Percentiles rank a stretch among this genome's conserved stretches.
Conservation (phyloP, 2,329 filamentous ascomycete species). For the Botrytis cinerea region DNA sequence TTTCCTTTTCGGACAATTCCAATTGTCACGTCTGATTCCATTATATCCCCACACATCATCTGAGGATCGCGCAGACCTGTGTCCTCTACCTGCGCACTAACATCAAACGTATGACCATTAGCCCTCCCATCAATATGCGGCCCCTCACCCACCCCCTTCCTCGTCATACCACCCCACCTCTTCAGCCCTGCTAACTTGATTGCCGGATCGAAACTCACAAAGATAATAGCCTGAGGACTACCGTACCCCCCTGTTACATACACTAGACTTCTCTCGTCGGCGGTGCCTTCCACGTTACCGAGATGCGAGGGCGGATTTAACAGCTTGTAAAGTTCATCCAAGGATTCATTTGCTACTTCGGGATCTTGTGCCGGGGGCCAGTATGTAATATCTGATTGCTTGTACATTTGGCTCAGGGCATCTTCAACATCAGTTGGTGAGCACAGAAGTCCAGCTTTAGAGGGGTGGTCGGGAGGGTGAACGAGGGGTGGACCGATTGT, state of each 20-base stretch:
- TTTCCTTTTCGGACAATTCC: constrained; percentile 36
- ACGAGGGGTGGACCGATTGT: constrained; percentile 41
- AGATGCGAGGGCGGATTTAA: constrained; percentile 45
- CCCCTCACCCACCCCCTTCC: constrained; percentile 35
- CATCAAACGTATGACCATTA: constrained; percentile 22
- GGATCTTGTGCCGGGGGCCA: constrained; percentile 43
- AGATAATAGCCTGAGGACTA: constrained; percentile 44
- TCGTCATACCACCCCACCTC: constrained; percentile 32
- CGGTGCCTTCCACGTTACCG: constrained; percentile 46
- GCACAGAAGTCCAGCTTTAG: constrained; percentile 28
- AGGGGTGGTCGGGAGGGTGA: constrained; percentile 10
- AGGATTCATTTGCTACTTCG: constrained; percentile 33
- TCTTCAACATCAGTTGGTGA: constrained; percentile 27
- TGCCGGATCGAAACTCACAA: constrained; percentile 49
- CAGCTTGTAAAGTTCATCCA: constrained; percentile 44
- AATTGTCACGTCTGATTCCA: constrained; percentile 32
- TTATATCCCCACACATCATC: constrained; percentile 26
- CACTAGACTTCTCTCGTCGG: constrained; percentile 52
- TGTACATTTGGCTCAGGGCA: constrained; percentile 37
- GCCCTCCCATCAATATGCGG: constrained; percentile 37
- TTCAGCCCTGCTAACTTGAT: constrained; percentile 41
- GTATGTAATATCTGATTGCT: constrained; percentile 32
- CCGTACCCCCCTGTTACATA: constrained; percentile 44
- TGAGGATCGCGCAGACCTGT: not conserved
- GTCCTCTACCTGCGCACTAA: not conserved